Base-by-base conservation (phyloP, 495 filamentous ascomycete species). In the Friedmanniomyces simplex region DNA sequence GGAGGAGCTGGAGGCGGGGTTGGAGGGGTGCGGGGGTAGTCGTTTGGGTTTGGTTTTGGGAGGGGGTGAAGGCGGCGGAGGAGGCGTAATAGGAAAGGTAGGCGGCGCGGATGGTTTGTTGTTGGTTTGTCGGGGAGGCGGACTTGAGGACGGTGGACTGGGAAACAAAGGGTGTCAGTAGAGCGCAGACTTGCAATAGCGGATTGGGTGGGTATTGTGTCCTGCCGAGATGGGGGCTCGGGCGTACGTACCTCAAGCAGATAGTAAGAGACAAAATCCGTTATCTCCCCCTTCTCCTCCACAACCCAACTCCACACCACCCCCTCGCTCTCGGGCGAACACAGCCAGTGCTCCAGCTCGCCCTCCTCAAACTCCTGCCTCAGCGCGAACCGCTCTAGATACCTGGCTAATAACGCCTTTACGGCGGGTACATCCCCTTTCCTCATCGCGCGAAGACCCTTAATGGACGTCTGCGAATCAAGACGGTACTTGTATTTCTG, bases 71-170 rank as follows among this genome's bases (percentile, higher is more conserved):
- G 4, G 85, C 93, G 1, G 79, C 74, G 66, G 96, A 91, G 22
- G 86, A 85, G 22, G 89, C 93, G 63, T 97, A 97, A 73, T 98
- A 98, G 73, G 88, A 98, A 24, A 97, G 77, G 65, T 98, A 98
- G 21, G 93, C 93, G 3, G 90, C 94, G 36, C 82, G 82, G 61
- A 98, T 79, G 45, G 77, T 72, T 95, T 48, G 12, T 91, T 91
- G 21, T 78, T 73, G 39, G 39, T 32, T 32, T 32, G 28, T 32
- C 10, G 39, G 39, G 65, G 87, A 80, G 39, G 82, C 76, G 54
- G 32, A 25, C 18, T 41, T 54, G 14, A 97, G 91, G 48, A 96
- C 88, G 1, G 88, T 89, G 2, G 88, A 95, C 54, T 63, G 53
- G 20, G 25, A 24, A 37, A 2, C 2, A 21, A 49, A 20, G 2